Base-by-base conservation (phyloP, 2,329 filamentous ascomycete genomes). In the Neopestalotiopsis clavispora region DNA sequence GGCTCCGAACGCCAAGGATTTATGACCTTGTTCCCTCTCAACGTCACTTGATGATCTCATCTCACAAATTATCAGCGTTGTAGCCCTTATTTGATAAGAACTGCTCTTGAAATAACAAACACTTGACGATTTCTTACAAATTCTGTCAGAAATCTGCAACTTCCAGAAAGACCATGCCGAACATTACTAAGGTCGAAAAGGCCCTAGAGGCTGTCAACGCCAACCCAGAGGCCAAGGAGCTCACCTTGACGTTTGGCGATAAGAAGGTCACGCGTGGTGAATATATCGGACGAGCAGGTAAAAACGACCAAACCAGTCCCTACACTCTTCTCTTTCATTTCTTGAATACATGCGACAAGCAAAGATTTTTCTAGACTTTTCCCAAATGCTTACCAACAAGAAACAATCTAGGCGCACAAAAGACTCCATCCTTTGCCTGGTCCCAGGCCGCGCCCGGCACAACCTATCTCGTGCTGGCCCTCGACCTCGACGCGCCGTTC, bases 401-500 rank as follows among this genome's bases (percentile, higher is more conserved):
- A 49, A 9, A 62, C 59, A 62, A 28, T 28, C 23, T 28, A 28
- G 59, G 59, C 32, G 59, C 59, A 12, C 59, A 62, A 38, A 40
- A 14, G 30, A 34, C 34, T 4, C 66, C 66, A 9, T 45, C 59
- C 42, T 38, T 67, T 28, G n/a, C 49, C 10, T 67, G 60, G 42
- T 13, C 66, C n/a, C 32, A 38, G 45, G 66, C 66, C n/a, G 32
- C 40, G 20, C 58, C 66, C 12, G 66, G 60, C 57, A 67, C 60
- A 40, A 62, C 66, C 13, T 67, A 67, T 30, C 40, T 63, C 7
- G 17, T 63, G n/a, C 59, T 67, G 40, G 32, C 17, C 12, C 58
- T 67, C 17, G 66, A 67, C 66, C 17, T 67, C 9, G 66, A 67
- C 58, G 66, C 57, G 17, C 66, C 66, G 4, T 67, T 67, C 28